Conservation (phyloP, 192 early-diverging fungal genomes). For the Helicostylum pulchrum region DNA sequence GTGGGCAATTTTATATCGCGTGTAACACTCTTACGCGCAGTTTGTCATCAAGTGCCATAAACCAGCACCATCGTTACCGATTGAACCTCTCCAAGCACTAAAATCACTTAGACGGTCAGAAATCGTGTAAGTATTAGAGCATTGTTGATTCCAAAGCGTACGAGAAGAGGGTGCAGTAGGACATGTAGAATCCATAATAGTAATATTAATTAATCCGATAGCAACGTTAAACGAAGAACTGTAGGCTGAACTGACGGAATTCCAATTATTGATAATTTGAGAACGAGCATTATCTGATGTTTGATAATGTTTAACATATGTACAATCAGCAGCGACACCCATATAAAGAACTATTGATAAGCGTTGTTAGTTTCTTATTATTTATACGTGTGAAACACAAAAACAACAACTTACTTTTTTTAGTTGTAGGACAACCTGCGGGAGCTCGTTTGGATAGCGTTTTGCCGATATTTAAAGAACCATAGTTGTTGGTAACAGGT, state of each 20-base stretch:
- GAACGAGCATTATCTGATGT: conserved; percentile 53
- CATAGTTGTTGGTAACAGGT: neutral
- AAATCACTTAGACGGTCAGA: conserved; percentile 81
- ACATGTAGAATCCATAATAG: conserved; percentile 64
- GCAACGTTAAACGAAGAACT: conserved; percentile 81
- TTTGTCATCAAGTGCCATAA: conserved; percentile 95
- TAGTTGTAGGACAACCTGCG: conserved; percentile 27
- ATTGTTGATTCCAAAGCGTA: conserved; percentile 75
- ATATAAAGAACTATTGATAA: conserved; percentile 30
- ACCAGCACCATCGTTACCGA: conserved; percentile 70
- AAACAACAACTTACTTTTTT: conserved; percentile 20
- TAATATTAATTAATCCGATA: conserved; percentile 80
- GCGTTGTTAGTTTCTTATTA: neutral
- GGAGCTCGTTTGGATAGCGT: neutral
- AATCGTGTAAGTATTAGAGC: conserved; percentile 68
- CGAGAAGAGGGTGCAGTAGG: conserved; percentile 36
- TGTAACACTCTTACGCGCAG: conserved; percentile 45
- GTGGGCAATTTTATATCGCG: neutral
- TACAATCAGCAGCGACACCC: conserved; percentile 67
- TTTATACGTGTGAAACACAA: neutral
- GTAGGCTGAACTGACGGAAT: conserved; percentile 77
- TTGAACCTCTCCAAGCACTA: conserved; percentile 76
- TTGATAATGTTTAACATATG: conserved; percentile 58
- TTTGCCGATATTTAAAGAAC: neutral
- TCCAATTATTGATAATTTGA: conserved; percentile 84